These are phyloP conservation scores for Colletotrichum sansevieriae DNA, from an alignment of 2,329 filamentous ascomycete species.

Conservation along the genomic window DNA sequence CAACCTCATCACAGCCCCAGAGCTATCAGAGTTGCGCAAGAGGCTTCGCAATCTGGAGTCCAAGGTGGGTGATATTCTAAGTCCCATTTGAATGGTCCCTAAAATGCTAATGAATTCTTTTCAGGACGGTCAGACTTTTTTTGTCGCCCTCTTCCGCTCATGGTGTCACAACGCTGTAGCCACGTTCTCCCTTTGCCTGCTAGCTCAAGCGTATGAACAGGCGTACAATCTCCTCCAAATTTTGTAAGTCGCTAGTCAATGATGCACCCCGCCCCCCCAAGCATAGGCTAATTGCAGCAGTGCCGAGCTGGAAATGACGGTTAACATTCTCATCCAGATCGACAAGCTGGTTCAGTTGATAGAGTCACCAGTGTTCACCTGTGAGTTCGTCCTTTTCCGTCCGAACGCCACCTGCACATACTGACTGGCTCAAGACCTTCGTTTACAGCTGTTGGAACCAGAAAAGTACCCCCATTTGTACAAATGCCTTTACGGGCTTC, in stretches of 20 bases:
- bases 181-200: constrained; percentile 93
- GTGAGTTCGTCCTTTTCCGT: constrained; percentile 63
- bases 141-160: constrained; percentile 92
- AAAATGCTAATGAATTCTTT: constrained; percentile 7
- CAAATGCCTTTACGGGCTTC: constrained; percentile 95
- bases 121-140: constrained; percentile 93
- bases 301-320: constrained; percentile 97
- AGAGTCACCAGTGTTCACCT: constrained; percentile 98
- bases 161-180: constrained; percentile 99
- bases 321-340: constrained; percentile 98
- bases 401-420: not conserved
- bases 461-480: constrained; percentile 96
- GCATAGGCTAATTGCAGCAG: constrained; percentile 59
- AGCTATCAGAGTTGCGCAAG: constrained; percentile 91
- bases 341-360: constrained; percentile 97
- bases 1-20: constrained; percentile 96
- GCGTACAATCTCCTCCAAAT: constrained; percentile 96
- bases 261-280: not conserved
- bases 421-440: constrained; percentile 74
- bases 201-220: constrained; percentile 98
- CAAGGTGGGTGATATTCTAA: constrained; percentile 63
- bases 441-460: constrained; percentile 93
- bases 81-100: not conserved
- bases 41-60: constrained; percentile 90
- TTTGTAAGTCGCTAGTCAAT: constrained; percentile 74